Evolutionary conservation across 164 flowering plant species (phyloP).

Genomic region (Annona cherimola): DNA sequence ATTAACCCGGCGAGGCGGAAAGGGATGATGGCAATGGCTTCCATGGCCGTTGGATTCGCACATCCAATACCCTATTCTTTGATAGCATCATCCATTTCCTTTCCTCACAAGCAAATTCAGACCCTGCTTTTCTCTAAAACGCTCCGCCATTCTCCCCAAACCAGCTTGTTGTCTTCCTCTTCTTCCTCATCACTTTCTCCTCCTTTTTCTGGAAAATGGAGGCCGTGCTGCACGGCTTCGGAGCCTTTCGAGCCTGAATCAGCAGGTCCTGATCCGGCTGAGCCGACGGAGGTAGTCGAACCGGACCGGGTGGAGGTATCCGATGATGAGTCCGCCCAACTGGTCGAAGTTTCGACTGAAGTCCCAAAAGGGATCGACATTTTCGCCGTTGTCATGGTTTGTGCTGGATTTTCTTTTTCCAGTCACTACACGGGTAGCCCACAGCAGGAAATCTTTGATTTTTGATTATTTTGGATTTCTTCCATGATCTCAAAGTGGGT

Average conservation of each 20-base stretch:
- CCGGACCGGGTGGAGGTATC: slow-evolving; percentile 5
- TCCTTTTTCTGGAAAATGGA: not conserved
- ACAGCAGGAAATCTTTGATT: too few species aligned
- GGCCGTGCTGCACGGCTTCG: slow-evolving; percentile 4
- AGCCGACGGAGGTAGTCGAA: slow-evolving; percentile 18
- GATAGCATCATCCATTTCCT: not conserved
- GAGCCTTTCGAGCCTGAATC: slow-evolving; percentile 8
- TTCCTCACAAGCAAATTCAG: not conserved
- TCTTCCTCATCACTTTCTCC: not conserved
- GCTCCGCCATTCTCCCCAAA: not conserved
- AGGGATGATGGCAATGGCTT: slow-evolving; percentile 10
- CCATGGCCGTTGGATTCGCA: slow-evolving; percentile 7
- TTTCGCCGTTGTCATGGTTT: slow-evolving; percentile 89
- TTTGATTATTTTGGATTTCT: too few species aligned
- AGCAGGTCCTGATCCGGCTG: slow-evolving; percentile 26
- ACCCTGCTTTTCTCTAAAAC: slow-evolving; percentile 4
- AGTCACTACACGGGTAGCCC: not conserved
- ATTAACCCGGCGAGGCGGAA: not conserved
- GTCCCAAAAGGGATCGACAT: slow-evolving; percentile 55
- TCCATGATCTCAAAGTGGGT: too few species aligned
- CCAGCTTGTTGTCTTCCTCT: not conserved
- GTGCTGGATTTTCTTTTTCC: slow-evolving; percentile 7
- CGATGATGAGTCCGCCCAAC: not conserved
- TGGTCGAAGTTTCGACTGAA: not conserved
- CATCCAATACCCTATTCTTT: slow-evolving; percentile 1